Evolutionary conservation across 805 yeast genomes (phyloP), one percentile per base, ranked within the genome.

Genomic region (Spathaspora passalidarum): DNA sequence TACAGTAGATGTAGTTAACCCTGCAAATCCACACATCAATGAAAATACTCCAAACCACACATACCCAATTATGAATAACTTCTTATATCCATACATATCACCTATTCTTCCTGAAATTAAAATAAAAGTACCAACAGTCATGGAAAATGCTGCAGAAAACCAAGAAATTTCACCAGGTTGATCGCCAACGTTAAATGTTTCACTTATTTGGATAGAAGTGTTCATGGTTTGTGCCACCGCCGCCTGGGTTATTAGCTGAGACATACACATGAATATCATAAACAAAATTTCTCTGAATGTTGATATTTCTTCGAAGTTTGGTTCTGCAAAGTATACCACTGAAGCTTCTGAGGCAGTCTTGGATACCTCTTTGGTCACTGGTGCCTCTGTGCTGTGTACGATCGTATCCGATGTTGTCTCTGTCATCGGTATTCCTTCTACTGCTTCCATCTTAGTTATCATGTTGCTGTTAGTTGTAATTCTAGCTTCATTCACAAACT

Each of bases 111-210:
- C 72, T 2, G 63, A 56, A 1, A 63, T 54, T 11, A 66, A 50
- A 39, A 66, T 66, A 43, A 67, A 67, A 2, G 72, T 65, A 13
- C 72, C 72, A 14, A 64, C 69, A 1, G 68, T 64, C 38, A 67
- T 52, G 2, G 71, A 61, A 38, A 56, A 65, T 1, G 68, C 53
- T 1, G 70, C 68, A 0, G 68, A 49, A 43, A 67, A 66, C 72
- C 72, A 67, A 6, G 69, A 56, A 8, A 60, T 52, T 42, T 65
- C 66, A 2, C 72, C 69, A 1, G 62, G 55, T 11, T 41, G 22
- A 39, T 52, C 56, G 17, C 40, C 53, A 3, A 66, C 67, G 1
- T 51, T 53, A 41, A 65, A 66, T 9, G 57, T 54, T 9, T 44
- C 39, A 10, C 57, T 63, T 4, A 67, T 56, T 4, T 47, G 41